A percentile compares a stretch with the other conserved stretches of the same genome.
phyloP scores from a whole-genome alignment of 1,284 basidiomycete genomes.

The Porodaedalea pini region DNA sequence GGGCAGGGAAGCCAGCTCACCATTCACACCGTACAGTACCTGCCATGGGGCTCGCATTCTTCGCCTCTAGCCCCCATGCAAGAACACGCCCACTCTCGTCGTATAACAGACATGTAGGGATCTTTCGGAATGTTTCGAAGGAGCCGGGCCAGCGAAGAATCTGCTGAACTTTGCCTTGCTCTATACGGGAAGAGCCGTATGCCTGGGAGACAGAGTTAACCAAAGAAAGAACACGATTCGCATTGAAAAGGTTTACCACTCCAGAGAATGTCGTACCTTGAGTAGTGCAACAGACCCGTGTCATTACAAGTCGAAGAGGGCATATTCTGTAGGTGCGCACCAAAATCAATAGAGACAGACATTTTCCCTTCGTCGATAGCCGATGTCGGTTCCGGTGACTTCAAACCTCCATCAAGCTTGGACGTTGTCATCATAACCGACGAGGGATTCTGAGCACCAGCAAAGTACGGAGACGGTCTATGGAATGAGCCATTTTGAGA shows the following conservation, averaged over 20 bases:
- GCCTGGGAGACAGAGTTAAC: slow-evolving; percentile 40
- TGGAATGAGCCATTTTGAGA: neutral
- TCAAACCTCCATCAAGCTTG: slow-evolving; percentile 24
- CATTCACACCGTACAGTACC: slow-evolving; percentile 73
- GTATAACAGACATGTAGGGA: slow-evolving; percentile 76
- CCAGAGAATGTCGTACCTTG: slow-evolving; percentile 79
- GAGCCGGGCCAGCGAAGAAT: slow-evolving; percentile 78
- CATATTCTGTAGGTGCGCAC: slow-evolving; percentile 36
- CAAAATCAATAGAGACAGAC: slow-evolving; percentile 77
- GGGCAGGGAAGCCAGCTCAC: slow-evolving; percentile 25
- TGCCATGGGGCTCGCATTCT: slow-evolving; percentile 63
- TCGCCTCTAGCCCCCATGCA: slow-evolving; percentile 78
- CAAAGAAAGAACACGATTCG: slow-evolving; percentile 15
- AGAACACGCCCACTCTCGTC: slow-evolving; percentile 64
- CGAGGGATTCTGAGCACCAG: slow-evolving; percentile 27
- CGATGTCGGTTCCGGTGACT: slow-evolving; percentile 16
- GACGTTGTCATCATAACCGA: slow-evolving; percentile 34
- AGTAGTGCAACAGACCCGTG: slow-evolving; percentile 1
- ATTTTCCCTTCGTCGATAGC: slow-evolving; percentile 38
- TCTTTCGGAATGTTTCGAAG: slow-evolving; percentile 75
- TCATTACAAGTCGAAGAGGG: slow-evolving; percentile 10
- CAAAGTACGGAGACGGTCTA: slow-evolving; percentile 8
- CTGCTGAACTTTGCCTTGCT: slow-evolving; percentile 71
- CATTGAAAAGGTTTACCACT: slow-evolving; percentile 49
- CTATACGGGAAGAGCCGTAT: slow-evolving; percentile 77